Base-by-base conservation (phyloP, 2,329 filamentous ascomycete genomes). In the Colletotrichum australisinense region DNA sequence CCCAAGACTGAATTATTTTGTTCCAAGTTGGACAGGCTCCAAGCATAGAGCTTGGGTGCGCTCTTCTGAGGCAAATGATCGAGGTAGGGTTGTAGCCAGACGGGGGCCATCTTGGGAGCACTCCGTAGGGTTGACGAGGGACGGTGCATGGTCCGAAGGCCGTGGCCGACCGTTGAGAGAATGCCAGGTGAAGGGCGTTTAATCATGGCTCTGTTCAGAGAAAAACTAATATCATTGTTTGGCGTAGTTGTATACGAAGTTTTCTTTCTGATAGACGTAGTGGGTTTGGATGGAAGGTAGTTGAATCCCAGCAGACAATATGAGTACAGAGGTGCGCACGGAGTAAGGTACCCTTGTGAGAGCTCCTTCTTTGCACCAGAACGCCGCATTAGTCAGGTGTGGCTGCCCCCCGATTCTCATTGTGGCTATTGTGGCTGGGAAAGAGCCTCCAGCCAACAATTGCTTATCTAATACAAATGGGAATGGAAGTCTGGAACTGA, bases 41-140 rank as follows among this genome's bases (percentile, higher is more conserved):
- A 84, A 16, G 83, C 80, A 67, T 81, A 85, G 3, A 85, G 75
- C n/a, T 76, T 83, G 11, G 81, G 81, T 0, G 82, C 76, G 11
- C 14, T 52, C 42, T 24, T 26, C 5, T 78, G 76, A 5, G 49
- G 63, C 2, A 56, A 57, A 60, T 81, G 77, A 28, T 72, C 68
- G 26, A 83, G 72, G n/a, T 82, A 63, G 11, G 77, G 63, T 32
- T 76, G 73, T 12, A 85, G 80, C 83, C 83, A 85, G n/a, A 28
- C 26, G 11, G 71, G 56, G 35, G 32, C 5, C 72, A 68, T 72
- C n/a, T 24, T 68, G 24, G 32, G 24, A n/a, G 49, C 24, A 14
- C 24, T 38, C 38, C 56, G 62, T 16, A 32, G 26, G 19, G 46
- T 24, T 28, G 19, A 28, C 8, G 56, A 63, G 26, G 59, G 57